Percentiles rank a stretch among this genome's conserved stretches.
Evolutionary conservation across 257 asterid species (phyloP).

Genomic region (Nicotiana undulata): DNA sequence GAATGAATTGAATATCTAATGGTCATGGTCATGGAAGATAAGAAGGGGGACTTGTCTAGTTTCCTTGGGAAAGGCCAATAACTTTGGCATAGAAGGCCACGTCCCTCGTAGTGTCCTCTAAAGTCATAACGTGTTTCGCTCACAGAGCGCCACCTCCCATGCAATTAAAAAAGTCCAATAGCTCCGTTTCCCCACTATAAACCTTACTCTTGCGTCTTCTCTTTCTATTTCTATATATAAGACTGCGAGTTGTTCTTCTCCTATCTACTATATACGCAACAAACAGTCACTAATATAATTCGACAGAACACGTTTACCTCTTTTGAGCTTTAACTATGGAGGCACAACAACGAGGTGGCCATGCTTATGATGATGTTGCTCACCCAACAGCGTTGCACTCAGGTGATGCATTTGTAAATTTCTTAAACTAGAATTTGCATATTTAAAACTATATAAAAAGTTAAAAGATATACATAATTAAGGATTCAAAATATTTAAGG

Average conservation of each 20-base stretch:
- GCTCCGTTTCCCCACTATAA: neutral
- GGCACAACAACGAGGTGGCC: neutral
- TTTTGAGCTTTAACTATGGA: neutral
- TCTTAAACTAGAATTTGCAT: no score
- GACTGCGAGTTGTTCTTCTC: neutral
- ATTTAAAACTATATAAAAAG: no score
- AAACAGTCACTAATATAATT: neutral
- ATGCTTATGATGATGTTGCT: neutral
- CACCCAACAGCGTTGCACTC: no score
- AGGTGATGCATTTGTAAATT: no score
- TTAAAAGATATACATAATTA: no score
- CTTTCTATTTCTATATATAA: neutral
- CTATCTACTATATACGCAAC: neutral
- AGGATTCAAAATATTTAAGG: no score
- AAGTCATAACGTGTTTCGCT: neutral
- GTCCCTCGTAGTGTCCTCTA: neutral
- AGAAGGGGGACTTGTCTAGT: neutral
- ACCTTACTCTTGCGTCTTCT: neutral
- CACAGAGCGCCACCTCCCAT: neutral
- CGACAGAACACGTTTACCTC: neutral
- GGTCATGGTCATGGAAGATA: neutral
- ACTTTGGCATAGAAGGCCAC: neutral
- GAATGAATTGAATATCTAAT: no score
- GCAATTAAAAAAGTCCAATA: neutral
- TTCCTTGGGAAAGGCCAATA: neutral